Percentiles rank a stretch among this genome's conserved stretches.
phyloP scores from a whole-genome alignment of 768 basidiomycete species.

The Amanita polypyramis region DNA sequence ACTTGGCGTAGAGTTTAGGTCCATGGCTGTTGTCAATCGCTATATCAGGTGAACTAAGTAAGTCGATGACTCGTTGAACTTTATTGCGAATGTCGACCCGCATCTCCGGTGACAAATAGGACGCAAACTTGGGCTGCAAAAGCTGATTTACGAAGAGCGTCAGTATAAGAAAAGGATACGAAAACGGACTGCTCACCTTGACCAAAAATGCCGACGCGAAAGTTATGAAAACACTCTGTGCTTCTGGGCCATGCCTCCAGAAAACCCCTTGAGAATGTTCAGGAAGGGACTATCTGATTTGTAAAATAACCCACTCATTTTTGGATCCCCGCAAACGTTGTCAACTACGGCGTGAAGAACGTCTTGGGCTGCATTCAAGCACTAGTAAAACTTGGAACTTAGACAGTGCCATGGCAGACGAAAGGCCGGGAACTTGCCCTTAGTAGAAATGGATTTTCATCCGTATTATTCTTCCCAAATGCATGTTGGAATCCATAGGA shows the following conservation, averaged over 20 bases:
- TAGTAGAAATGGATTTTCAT: constrained; percentile 56
- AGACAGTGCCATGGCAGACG: not conserved
- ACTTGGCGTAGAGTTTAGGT: constrained; percentile 70
- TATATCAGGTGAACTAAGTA: constrained; percentile 59
- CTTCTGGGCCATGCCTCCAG: constrained; percentile 68
- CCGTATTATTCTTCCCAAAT: constrained; percentile 48
- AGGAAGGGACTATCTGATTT: constrained; percentile 5
- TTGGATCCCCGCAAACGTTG: constrained; percentile 42
- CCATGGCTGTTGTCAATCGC: constrained; percentile 76
- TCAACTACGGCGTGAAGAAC: constrained; percentile 53
- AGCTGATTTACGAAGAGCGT: constrained; percentile 29
- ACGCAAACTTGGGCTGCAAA: constrained; percentile 66
- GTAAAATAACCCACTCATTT: constrained; percentile 25
- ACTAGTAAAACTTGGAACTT: constrained; percentile 26
- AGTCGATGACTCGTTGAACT: constrained; percentile 57
- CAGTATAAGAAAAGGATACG: not conserved
- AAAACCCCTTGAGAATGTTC: constrained; percentile 30
- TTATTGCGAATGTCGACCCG: constrained; percentile 50
- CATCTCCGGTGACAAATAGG: constrained; percentile 46
- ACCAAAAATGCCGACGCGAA: constrained; percentile 79
- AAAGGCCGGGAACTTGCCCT: constrained; percentile 36
- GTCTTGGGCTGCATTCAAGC: constrained; percentile 55
- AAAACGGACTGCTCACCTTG: constrained; percentile 36
- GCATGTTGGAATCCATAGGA: constrained; percentile 74
- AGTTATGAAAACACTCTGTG: constrained; percentile 68